These are phyloP conservation scores for Endocladia muricata DNA, from an alignment of 31 red algal species.

Conservation along the genomic window DNA sequence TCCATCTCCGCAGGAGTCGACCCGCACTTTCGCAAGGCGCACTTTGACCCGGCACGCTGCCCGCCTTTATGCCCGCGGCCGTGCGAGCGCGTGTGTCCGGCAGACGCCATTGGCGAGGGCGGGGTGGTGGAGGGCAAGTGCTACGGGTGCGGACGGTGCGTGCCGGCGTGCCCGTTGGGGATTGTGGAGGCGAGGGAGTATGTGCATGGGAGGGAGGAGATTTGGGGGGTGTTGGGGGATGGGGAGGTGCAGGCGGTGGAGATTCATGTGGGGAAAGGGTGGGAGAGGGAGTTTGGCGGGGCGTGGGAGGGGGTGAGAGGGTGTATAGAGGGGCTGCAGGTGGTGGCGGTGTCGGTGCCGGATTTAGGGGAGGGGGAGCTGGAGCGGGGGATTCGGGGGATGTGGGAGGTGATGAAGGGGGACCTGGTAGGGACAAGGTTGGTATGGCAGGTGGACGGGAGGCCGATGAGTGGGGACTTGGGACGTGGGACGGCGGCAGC, in stretches of 20 bases:
- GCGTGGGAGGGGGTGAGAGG: conserved; percentile 53
- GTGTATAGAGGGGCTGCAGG: conserved; percentile 1
- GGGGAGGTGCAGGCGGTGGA: conserved; percentile 67
- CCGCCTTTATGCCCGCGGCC: conserved; percentile 60
- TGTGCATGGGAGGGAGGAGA: conserved; percentile 3
- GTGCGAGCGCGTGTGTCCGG: conserved; percentile 72
- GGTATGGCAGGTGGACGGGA: conserved; percentile 92
- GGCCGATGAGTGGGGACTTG: conserved; percentile 95
- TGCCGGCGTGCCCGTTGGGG: conserved; percentile 66
- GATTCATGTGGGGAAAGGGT: conserved; percentile 61
- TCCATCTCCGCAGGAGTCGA: conserved; percentile 83
- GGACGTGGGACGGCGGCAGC: conserved; percentile 65
- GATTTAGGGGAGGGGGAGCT: conserved; percentile 27
- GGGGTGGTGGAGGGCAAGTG: conserved; percentile 60
- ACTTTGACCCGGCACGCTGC: conserved; percentile 52
- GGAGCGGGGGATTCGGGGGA: neutral
- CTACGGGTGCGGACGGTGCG: conserved; percentile 87
- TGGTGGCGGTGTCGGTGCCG: conserved; percentile 81
- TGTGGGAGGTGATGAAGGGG: conserved; percentile 19
- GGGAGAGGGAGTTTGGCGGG: conserved; percentile 23
- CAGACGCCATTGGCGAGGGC: conserved; percentile 50
- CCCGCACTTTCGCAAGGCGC: conserved; percentile 91
- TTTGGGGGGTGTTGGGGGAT: conserved; percentile 25
- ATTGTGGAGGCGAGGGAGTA: conserved; percentile 63
- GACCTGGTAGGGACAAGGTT: conserved; percentile 4